Evolutionary conservation across 352 stramenopile species (phyloP).

Genomic region (Globisporangium heterothallicum): DNA sequence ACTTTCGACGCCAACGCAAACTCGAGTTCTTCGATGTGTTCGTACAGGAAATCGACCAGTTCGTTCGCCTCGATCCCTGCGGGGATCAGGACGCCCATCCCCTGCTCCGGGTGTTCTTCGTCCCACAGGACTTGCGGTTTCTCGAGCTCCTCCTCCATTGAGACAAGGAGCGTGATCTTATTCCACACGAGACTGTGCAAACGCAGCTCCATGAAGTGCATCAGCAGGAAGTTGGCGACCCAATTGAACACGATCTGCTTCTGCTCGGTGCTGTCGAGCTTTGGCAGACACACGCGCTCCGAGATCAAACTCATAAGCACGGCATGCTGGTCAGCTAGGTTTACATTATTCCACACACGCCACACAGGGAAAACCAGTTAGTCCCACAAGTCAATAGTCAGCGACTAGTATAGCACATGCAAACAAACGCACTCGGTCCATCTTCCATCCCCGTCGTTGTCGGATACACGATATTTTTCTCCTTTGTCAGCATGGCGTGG

Average conservation of each 20-base stretch:
- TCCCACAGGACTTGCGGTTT: constrained; percentile 51
- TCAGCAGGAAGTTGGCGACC: constrained; percentile 71
- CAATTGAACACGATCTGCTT: constrained; percentile 64
- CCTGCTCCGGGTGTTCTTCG: constrained; percentile 36
- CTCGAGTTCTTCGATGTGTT: constrained; percentile 60
- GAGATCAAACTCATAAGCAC: constrained; percentile 55
- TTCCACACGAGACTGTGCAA: constrained; percentile 83
- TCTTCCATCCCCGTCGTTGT: constrained; percentile 71
- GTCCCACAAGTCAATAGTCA: not conserved
- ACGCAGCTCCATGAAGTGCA: constrained; percentile 80
- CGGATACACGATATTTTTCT: constrained; percentile 74
- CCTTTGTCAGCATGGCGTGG: constrained; percentile 49
- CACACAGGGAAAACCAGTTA: not conserved
- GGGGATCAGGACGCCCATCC: constrained; percentile 66
- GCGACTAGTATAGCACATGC: not conserved
- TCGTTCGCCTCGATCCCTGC: constrained; percentile 46
- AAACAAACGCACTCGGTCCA: constrained; percentile 37
- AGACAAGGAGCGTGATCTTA: constrained; percentile 70
- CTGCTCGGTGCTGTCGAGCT: constrained; percentile 44
- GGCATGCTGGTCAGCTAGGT: constrained; percentile 46
- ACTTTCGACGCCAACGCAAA: constrained; percentile 29
- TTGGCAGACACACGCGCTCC: constrained; percentile 56
- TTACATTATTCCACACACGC: too few relatives aligned
- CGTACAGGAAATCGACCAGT: constrained; percentile 58
- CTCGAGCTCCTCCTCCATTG: constrained; percentile 25